phyloP scores from a whole-genome alignment of 768 basidiomycete genomes.

The Auriscalpium microsporum region DNA sequence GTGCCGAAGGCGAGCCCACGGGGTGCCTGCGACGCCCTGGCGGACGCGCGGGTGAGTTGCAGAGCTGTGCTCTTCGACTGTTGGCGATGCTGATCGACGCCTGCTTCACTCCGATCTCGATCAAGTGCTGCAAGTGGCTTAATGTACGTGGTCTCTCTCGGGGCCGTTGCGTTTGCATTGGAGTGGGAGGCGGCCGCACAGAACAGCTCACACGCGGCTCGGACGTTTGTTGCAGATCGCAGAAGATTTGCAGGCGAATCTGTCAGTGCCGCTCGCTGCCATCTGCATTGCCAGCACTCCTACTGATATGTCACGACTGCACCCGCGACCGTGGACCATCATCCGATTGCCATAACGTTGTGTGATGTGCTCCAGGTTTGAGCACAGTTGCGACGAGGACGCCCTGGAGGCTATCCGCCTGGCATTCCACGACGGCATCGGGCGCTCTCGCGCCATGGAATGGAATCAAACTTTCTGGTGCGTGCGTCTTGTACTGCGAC shows the following conservation, averaged over 20 bases:
- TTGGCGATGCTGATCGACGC: background rate
- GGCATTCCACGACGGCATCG: background rate
- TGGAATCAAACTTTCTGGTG: background rate
- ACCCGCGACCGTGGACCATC: background rate
- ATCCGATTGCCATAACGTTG: slow-evolving; percentile 1
- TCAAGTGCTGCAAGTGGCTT: background rate
- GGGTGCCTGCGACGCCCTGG: background rate
- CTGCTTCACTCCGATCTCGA: background rate
- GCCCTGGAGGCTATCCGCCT: background rate
- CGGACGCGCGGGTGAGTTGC: background rate
- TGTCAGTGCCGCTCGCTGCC: background rate
- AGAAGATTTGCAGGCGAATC: background rate
- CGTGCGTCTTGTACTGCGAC: background rate
- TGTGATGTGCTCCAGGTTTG: background rate
- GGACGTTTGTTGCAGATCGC: background rate
- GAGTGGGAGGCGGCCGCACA: background rate
- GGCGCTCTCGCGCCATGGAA: background rate
- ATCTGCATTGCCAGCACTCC: background rate
- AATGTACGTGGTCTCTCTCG: background rate
- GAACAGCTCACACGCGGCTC: background rate
- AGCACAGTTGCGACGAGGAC: background rate
- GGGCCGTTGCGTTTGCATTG: background rate
- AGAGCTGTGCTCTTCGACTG: background rate
- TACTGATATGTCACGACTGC: no score
- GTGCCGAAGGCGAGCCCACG: background rate